Base-by-base conservation (phyloP, 441 rosid species). In the Gossypium schwendimanii region DNA sequence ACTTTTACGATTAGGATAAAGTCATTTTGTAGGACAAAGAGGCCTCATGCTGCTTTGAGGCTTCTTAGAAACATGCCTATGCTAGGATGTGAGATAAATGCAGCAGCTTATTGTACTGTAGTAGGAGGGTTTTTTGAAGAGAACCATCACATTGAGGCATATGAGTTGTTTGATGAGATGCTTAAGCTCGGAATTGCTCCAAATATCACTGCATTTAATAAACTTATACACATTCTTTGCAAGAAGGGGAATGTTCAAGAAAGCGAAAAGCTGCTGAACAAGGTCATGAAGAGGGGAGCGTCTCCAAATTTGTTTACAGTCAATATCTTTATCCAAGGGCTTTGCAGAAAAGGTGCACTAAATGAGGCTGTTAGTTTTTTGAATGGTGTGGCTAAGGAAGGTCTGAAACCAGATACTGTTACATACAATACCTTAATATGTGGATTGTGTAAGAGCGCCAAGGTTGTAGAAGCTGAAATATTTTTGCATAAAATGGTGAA, bases 1-100 rank as follows among this genome's bases (percentile, higher is more conserved):
- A 90, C 96, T 1, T 91, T 87, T 76, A 89, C 97, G 0, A 81
- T 91, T 76, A 80, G 98, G 89, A 91, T 93, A 58, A 95, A 95
- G 88, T 85, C 97, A 1, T 95, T 95, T 77, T 93, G 97, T 12
- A 87, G 79, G 81, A 89, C 96, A 6, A 81, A 75, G 77, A 80
- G 99, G 82, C 94, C 96, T 77, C 87, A 80, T 50, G 91, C 90
- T 70, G 97, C 96, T 69, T 75, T 89, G 74, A 88, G 98, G 87
- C 93, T 94, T 64, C 92, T 92, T 58, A 81, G 81, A 33, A 94
- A 82, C 80, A 91, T 92, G 90, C 76, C 88, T 74, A 85, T 83
- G 67, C 97, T 85, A 54, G 99, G 96, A 12, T 91, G 90, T 78
- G 86, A 87, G 77, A 67, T 73, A 63, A 95, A 91, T 82, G 91